Conservation (phyloP, 176 grass and related monocot genomes). For the Triticum aestivum region DNA sequence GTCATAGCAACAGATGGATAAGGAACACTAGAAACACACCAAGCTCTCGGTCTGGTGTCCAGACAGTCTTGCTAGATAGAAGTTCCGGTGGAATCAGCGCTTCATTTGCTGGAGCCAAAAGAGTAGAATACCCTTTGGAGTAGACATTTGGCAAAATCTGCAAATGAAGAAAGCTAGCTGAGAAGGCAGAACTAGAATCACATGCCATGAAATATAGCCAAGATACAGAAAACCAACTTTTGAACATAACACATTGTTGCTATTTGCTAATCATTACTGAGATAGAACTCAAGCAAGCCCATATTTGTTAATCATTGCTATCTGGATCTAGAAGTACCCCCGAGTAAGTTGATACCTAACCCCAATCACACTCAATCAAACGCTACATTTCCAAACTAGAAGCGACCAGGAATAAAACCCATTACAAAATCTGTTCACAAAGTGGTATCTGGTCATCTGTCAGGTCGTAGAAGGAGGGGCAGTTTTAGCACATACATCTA, state of each 20-base stretch:
- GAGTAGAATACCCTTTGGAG: constrained; percentile 56
- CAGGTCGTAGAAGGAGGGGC: neutral
- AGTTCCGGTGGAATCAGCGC: constrained; percentile 62
- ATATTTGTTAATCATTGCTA: neutral
- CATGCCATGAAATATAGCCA: neutral
- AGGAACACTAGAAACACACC: constrained; percentile 41
- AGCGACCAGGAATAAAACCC: neutral
- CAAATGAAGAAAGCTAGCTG: constrained; percentile 34
- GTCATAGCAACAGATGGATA: neutral
- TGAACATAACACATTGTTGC: neutral
- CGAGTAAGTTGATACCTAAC: neutral
- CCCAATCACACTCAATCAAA: neutral
- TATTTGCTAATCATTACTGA: neutral
- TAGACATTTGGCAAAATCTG: constrained; percentile 35
- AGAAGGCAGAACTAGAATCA: neutral
- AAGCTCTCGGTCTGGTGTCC: constrained; percentile 59
- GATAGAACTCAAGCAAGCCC: neutral
- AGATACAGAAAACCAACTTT: neutral
- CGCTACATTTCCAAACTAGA: neutral
- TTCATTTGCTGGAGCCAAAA: constrained; percentile 50
- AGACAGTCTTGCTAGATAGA: constrained; percentile 54
- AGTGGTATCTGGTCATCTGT: neutral
- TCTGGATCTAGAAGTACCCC: neutral
- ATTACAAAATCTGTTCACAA: neutral
- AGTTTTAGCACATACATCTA: neutral